Evolutionary conservation across 495 filamentous ascomycete species (phyloP), one percentile per base, ranked within the genome.

Genomic region (Halenospora varia): DNA sequence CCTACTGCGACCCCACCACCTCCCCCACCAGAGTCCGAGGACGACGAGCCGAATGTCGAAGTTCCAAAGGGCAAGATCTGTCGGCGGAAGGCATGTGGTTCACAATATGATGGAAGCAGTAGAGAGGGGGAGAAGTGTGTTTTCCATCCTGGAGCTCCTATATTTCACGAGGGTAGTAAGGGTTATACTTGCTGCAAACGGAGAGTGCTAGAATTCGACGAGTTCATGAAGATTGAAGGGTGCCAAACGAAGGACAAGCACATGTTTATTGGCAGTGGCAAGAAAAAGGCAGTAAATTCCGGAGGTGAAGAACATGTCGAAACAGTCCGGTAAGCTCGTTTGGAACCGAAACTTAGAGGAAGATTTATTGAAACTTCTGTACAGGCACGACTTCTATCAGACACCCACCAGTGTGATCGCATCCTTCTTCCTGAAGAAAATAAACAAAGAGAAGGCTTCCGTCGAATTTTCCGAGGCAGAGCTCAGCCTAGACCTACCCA

Each of bases 161-260:
- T 97, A 60, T 98, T 98, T 73, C 94, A 98, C 71, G 94, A 98
- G 75, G 94, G 93, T 20, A 92, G 86, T 70, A 98, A 98, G 76
- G 94, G 94, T 9, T 98, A 93, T 80, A 89, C 83, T 23, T 98
- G 94, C 78, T 98, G 94, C 75, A 97, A 97, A 82, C 77, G 88
- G 63, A 82, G 90, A 18, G 94, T 98, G 49, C 77, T 98, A 22
- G 94, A 98, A 68, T 98, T 98, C 66, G 94, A 98, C 70, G 86
- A 97, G 72, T 98, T 98, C 71, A 83, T 98, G 86, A 92, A 88
- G 72, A 92, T 98, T 48, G 82, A 88, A 51, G 94, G 94, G 1
- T 98, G 94, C 73, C 83, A 83, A 66, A 88, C 87, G 25, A 93
- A 91, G 70, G 76, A 79, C 49, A 78, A 78, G 59, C 94, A 98